Conservation (phyloP, 1,284 basidiomycete species). For the Coniferiporia sulphurascens region DNA sequence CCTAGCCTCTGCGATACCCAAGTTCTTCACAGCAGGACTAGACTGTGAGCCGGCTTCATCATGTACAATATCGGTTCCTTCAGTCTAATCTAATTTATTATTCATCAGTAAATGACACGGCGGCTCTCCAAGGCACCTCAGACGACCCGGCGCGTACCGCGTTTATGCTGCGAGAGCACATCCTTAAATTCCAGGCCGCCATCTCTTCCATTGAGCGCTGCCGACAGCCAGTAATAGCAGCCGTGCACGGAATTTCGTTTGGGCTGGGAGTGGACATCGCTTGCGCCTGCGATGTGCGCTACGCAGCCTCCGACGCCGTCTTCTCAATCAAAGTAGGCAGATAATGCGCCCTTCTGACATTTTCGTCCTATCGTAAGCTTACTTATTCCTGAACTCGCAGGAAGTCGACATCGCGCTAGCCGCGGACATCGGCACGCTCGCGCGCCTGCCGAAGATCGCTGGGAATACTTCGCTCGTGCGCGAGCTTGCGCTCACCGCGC, state of each 20-base stretch:
- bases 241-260: slow-evolving; percentile 71
- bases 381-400: slow-evolving; percentile 33
- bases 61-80: background rate
- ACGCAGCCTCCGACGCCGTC: slow-evolving; percentile 54
- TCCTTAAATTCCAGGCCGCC: slow-evolving; percentile 70
- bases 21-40: slow-evolving; percentile 77
- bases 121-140: slow-evolving; percentile 23
- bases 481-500: slow-evolving; percentile 79
- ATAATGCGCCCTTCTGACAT: background rate
- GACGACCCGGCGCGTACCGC: slow-evolving; percentile 54
- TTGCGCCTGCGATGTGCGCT: slow-evolving; percentile 78
- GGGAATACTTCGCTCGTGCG: slow-evolving; percentile 76
- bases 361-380: background rate
- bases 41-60: slow-evolving; percentile 52
- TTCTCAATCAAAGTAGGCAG: slow-evolving; percentile 75
- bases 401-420: slow-evolving; percentile 90
- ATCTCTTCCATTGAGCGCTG: slow-evolving; percentile 70
- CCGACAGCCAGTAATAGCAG: slow-evolving; percentile 81
- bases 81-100: background rate
- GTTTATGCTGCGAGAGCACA: slow-evolving; percentile 41
- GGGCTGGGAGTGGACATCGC: slow-evolving; percentile 81
- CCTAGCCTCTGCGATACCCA: slow-evolving; percentile 63
- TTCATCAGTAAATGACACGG: slow-evolving; percentile 20
- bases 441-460: slow-evolving; percentile 77
- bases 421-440: slow-evolving; percentile 87